Conservation (phyloP, 1,139 yeast genomes). For the Candida sojae region DNA sequence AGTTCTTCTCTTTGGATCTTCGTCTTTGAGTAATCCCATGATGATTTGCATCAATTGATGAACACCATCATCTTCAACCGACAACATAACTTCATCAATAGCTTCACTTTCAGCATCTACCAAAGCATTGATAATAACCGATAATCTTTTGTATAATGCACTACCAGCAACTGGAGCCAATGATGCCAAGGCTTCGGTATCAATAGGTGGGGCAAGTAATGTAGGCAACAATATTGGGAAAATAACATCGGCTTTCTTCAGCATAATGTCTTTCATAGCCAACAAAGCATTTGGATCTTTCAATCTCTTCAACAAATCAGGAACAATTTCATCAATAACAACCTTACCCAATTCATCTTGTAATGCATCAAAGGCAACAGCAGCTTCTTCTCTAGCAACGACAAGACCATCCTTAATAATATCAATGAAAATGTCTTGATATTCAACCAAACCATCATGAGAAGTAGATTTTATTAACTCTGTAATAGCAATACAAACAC, state of each 20-base stretch:
- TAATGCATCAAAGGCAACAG: slow-evolving; percentile 83
- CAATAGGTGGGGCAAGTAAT: slow-evolving; percentile 78
- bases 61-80: slow-evolving; percentile 80
- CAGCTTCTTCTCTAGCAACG: slow-evolving; percentile 86
- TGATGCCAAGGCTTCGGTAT: slow-evolving; percentile 84
- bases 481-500: slow-evolving; percentile 90
- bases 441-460: slow-evolving; percentile 59
- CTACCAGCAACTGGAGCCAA: slow-evolving; percentile 90
- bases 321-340: slow-evolving; percentile 87
- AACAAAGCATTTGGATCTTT: slow-evolving; percentile 76
- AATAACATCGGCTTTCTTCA: slow-evolving; percentile 83
- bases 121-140: slow-evolving; percentile 70
- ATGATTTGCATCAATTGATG: slow-evolving; percentile 86
- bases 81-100: slow-evolving; percentile 66
- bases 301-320: slow-evolving; percentile 73
- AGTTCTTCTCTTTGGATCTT: slow-evolving; percentile 66
- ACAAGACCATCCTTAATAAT: slow-evolving; percentile 80
- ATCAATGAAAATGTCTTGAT: slow-evolving; percentile 68
- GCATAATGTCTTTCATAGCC: slow-evolving; percentile 91
- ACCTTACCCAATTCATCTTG: slow-evolving; percentile 80
- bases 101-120: slow-evolving; percentile 63
- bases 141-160: slow-evolving; percentile 72
- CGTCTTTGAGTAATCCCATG: slow-evolving; percentile 73
- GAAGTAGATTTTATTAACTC: slow-evolving; percentile 82
- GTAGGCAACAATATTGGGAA: slow-evolving; percentile 95